A percentile compares a stretch with the other conserved stretches of the same genome.
Evolutionary conservation across 2,329 filamentous ascomycete species (phyloP).

Genomic region (Orbilia quercus): DNA sequence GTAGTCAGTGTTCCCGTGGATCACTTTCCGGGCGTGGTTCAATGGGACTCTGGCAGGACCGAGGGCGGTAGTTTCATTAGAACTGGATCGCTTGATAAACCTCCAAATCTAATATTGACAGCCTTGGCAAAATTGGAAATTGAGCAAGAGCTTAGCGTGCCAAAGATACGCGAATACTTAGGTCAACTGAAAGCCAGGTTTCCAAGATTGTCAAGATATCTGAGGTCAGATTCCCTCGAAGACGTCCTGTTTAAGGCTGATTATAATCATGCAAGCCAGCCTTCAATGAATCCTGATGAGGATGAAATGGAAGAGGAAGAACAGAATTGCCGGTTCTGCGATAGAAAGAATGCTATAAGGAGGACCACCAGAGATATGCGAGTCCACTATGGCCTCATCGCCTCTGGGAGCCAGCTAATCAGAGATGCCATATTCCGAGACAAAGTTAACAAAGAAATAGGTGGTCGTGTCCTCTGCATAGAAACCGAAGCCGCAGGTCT

Average conservation of each 20-base stretch:
- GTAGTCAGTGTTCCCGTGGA: slow-evolving; percentile 8
- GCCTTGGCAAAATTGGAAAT: slow-evolving; percentile 5
- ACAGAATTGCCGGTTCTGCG: neutral
- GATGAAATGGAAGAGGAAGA: neutral
- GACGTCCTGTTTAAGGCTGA: neutral
- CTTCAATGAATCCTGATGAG: neutral
- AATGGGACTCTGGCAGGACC: slow-evolving; percentile 10
- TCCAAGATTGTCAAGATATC: neutral
- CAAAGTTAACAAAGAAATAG: neutral
- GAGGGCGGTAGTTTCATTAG: neutral
- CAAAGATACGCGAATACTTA: slow-evolving; percentile 7
- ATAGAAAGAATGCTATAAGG: neutral
- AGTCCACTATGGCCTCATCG: slow-evolving; percentile 13
- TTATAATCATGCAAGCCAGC: neutral
- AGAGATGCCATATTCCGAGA: slow-evolving; percentile 10
- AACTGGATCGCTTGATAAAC: neutral
- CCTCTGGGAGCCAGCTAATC: slow-evolving; percentile 24
- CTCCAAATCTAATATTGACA: neutral
- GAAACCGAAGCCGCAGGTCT: slow-evolving; percentile 12
- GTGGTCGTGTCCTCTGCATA: neutral
- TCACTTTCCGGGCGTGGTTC: slow-evolving; percentile 2
- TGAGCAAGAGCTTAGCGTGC: neutral
- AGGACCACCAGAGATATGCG: neutral
- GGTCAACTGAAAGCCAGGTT: neutral
- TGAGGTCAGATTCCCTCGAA: neutral